phyloP scores from a whole-genome alignment of 2,329 filamentous ascomycete genomes.

The Sclerotinia subarctica region DNA sequence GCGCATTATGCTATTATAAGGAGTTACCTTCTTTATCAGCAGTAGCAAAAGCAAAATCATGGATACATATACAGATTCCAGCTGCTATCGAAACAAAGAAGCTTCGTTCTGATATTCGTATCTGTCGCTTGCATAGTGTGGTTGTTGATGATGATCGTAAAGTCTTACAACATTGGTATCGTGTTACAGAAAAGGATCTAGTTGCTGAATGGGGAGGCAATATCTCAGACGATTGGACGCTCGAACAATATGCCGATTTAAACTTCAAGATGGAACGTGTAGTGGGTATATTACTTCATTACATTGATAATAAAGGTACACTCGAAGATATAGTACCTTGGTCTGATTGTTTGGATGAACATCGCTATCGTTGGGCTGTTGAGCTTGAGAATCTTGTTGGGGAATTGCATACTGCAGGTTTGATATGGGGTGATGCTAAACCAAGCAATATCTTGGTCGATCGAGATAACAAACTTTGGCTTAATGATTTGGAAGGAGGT shows the following conservation, averaged over 20 bases:
- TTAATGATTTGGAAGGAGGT: neutral
- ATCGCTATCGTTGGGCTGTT: neutral
- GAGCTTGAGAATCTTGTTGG: neutral
- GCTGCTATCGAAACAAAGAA: no score
- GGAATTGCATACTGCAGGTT: neutral
- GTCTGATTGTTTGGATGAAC: neutral
- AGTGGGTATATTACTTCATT: neutral
- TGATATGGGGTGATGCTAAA: slow-evolving; percentile 1
- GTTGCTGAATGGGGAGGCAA: neutral
- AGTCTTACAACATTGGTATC: no score
- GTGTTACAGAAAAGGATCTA: neutral
- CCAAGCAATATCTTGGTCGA: neutral
- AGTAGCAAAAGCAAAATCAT: no score
- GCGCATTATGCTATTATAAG: no score
- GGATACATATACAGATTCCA: no score
- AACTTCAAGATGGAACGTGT: neutral
- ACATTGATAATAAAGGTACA: neutral
- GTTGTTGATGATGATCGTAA: neutral
- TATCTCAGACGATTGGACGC: no score
- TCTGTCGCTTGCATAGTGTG: no score
- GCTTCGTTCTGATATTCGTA: no score
- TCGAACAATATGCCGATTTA: no score
- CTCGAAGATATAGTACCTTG: neutral
- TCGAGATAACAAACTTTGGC: neutral
- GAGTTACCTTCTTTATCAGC: no score